These are phyloP conservation scores for Linnemannia exigua DNA, from an alignment of 192 early-diverging fungal genomes.

Conservation along the genomic window DNA sequence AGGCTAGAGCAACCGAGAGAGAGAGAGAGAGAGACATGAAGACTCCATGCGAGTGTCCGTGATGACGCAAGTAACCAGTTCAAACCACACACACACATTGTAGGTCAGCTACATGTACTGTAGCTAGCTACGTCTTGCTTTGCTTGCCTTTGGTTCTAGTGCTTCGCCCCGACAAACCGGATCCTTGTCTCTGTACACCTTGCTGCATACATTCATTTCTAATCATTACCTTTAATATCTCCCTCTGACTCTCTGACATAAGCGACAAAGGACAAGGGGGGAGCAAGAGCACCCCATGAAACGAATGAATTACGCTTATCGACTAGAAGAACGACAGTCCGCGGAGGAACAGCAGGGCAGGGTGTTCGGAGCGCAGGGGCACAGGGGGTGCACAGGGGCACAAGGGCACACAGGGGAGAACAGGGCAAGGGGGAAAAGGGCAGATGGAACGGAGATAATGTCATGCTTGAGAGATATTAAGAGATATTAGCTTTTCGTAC, in stretches of 20 bases:
- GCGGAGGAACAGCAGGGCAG: not conserved
- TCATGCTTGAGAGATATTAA: not conserved
- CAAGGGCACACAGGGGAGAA: not conserved
- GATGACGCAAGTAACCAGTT: no score
- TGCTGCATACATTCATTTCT: not conserved
- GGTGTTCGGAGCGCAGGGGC: not conserved
- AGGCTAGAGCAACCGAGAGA: not conserved
- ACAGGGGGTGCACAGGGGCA: not conserved
- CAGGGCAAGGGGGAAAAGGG: not conserved
- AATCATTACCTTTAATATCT: not conserved
- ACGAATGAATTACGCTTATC: not conserved
- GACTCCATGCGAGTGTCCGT: no score
- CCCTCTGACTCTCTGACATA: not conserved
- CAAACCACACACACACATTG: no score
- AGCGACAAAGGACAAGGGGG: not conserved
- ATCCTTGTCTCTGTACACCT: not conserved
- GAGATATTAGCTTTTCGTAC: not conserved
- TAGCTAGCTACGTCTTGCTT: no score
- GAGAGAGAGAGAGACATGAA: no score
- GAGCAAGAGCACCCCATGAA: not conserved
- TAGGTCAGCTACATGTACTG: no score
- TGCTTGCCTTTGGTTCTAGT: no score
- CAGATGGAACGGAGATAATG: not conserved
- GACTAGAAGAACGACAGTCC: not conserved
- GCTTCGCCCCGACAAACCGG: no score